phyloP scores from a whole-genome alignment of 306 rosid species.

The Glycine soja region DNA sequence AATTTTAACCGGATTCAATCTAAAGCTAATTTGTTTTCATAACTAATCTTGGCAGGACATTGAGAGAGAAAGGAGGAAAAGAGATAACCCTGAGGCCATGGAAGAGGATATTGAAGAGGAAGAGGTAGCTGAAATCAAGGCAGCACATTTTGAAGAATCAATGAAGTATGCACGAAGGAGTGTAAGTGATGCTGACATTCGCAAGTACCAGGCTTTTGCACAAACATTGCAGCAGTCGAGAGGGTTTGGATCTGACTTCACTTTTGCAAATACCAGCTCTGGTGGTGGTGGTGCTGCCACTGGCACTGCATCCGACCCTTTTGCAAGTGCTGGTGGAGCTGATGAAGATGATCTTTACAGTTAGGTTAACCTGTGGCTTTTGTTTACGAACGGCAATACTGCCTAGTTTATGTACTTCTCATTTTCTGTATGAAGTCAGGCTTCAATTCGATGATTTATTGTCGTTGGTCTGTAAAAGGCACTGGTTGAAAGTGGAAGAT shows the following conservation, averaged over 20 bases:
- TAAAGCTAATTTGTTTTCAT: background rate
- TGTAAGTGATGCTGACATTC: constrained; percentile 97
- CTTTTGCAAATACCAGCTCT: constrained; percentile 68
- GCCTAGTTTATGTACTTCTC: too few relatives aligned
- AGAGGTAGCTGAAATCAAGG: constrained; percentile 88
- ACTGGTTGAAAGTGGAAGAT: constrained; percentile 16
- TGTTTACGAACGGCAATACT: background rate
- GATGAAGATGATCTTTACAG: constrained; percentile 97
- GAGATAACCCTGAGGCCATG: constrained; percentile 93
- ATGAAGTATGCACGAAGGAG: constrained; percentile 97
- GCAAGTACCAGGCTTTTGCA: constrained; percentile 97
- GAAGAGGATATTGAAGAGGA: constrained; percentile 86
- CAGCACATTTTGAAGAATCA: constrained; percentile 96
- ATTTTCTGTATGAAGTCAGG: constrained; percentile 34
- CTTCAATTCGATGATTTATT: constrained; percentile 44
- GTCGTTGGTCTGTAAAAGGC: constrained; percentile 36
- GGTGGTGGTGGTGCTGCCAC: constrained; percentile 42
- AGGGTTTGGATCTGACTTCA: constrained; percentile 91
- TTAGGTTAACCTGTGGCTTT: constrained; percentile 50
- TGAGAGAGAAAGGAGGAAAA: constrained; percentile 87
- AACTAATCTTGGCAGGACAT: constrained; percentile 66
- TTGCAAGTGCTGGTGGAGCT: constrained; percentile 79
- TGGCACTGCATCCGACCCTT: constrained; percentile 70
- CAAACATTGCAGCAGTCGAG: constrained; percentile 98
- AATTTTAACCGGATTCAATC: background rate